Evolutionary conservation across 495 filamentous ascomycete species (phyloP), one percentile per base, ranked within the genome.

Genomic region (Penicillium longicatenatum): DNA sequence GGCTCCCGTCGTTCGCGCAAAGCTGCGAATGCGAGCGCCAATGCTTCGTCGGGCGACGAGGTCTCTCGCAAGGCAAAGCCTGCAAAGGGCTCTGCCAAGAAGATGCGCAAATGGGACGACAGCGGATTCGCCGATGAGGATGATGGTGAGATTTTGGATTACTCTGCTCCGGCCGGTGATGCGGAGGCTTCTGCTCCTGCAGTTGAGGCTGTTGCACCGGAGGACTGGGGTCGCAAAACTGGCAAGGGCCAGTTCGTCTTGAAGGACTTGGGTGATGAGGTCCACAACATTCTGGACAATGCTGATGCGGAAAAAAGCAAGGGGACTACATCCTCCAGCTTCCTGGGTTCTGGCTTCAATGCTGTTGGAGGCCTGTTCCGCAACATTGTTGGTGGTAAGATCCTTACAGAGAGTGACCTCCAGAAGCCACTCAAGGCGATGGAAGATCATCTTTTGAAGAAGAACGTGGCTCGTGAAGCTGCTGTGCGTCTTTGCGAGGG

Each of bases 401-500:
- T 87, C 5, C 73, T 98, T 64, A 95, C 91, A 0, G 89, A 92
- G 63, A 79, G 87, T 41, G 92, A 97, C 62, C 77, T 98, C 19
- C 87, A 91, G 47, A 96, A 95, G 70, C 89, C 94, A 8, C 84
- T 98, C 76, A 91, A 91, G 69, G 89, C 86, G 6, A 98, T 98
- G 94, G 90, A 96, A 60, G 92, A 96, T 52, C 95, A 98, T 74
- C 81, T 98, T 6, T 71, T 97, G 45, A 89, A 88, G 72, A 98
- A 98, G 80, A 98, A 98, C 65, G 93, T 98, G 45, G 95, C 94
- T 8, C 87, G 89, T 41, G 93, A 97, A 76, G 94, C 94, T 30
- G 95, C 94, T 8, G 82, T 95, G 35, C 89, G 94, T 50, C 79
- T 98, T 37, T 96, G 92, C 70, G 89, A 96, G 50, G 90, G 91